Evolutionary conservation across 495 filamentous ascomycete species (phyloP).

Genomic region (Aspergillus coremiiformis): DNA sequence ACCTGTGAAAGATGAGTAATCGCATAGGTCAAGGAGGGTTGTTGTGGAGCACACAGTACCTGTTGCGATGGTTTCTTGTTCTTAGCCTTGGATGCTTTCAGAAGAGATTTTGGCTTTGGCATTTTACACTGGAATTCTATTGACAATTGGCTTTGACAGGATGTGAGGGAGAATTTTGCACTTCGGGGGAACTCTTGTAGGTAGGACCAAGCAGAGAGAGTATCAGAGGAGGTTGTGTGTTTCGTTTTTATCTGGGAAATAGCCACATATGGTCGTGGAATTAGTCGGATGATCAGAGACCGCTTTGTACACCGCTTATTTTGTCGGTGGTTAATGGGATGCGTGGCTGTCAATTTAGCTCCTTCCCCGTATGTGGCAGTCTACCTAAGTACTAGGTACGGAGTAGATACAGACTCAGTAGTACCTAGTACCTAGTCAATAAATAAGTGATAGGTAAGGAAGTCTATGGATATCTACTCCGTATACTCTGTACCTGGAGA

Average conservation of each 20-base stretch:
- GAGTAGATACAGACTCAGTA: background rate
- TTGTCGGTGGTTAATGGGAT: background rate
- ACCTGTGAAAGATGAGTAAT: constrained; percentile 24
- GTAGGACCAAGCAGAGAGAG: too few species aligned
- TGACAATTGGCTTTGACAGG: background rate
- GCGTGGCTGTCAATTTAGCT: too few species aligned
- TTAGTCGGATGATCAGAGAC: background rate
- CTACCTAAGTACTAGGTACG: too few species aligned
- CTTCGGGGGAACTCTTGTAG: too few species aligned
- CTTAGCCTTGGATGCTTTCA: constrained; percentile 40
- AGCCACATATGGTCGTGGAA: background rate
- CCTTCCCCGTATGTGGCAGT: too few species aligned
- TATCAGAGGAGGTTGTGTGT: too few species aligned
- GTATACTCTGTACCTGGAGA: too few species aligned
- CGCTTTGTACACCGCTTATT: constrained; percentile 1
- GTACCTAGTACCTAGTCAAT: too few species aligned
- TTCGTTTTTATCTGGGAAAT: background rate
- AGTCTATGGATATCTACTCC: too few species aligned
- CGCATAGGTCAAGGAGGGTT: background rate
- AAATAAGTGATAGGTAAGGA: too few species aligned
- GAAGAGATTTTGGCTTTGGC: constrained; percentile 47
- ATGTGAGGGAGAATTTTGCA: background rate
- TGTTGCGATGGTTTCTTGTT: constrained; percentile 39
- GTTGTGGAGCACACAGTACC: constrained; percentile 17
- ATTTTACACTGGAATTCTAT: constrained; percentile 23